Base-by-base conservation (phyloP, 371 early-diverging fungal species). In the Syncephalastrum monosporum region DNA sequence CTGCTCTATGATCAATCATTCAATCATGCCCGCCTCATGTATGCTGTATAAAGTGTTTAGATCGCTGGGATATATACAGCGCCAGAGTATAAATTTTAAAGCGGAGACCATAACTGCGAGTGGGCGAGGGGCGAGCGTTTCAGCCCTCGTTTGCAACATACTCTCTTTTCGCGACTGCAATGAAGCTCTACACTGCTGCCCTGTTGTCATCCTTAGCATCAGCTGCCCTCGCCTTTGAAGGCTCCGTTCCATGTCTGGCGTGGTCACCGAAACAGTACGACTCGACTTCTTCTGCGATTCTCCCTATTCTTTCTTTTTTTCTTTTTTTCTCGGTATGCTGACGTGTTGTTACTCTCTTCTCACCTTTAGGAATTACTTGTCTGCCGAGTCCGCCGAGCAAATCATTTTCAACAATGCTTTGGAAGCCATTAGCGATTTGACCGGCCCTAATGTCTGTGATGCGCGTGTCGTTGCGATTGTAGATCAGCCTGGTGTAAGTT, bases 401-500 rank as follows among this genome's bases (percentile, higher is more conserved):
- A 53, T 72, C 21, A 61, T 75, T 38, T 53, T 79, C 19, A 55
- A 55, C 19, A 59, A 64, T 13, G 53, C 65, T 25, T 33, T 33
- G 38, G 67, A 68, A 33, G 79, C 72, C 14, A 47, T 65, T 50
- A 48, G 60, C 24, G 29, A 71, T 72, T 47, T 50, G 67, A 25
- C 57, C 64, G 17, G 60, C 68, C 27, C 67, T 17, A 63, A 69
- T 57, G 60, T 74, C 29, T 79, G 79, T 49, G 61, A 67, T 25
- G 71, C 72, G 19, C 67, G 74, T 53, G 50, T 71, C 10, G 61
- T 79, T 47, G 72, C 74, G 41, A 55, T 79, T 16, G 54, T 79
- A 33, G 71, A 75, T 63, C 79, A 79, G 55, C 79, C 76, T 42
- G 64, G 67, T 64, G 79, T 79, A 74, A 23, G 53, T 45, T 48